Conservation (phyloP, 148 eudicot genomes). For the Spergularia marina region DNA sequence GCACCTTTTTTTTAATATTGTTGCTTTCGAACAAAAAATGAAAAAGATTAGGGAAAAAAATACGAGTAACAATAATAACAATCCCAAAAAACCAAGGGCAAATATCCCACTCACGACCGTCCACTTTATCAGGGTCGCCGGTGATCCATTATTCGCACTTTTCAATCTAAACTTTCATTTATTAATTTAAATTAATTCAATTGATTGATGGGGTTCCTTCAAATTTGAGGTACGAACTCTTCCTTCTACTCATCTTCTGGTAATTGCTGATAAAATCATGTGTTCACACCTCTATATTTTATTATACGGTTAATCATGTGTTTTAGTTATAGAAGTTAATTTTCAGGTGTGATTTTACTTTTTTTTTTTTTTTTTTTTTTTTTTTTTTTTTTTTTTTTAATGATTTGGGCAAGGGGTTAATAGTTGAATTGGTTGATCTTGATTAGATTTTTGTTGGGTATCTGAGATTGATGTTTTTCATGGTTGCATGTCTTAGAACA, state of each 20-base stretch:
- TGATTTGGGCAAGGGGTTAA: neutral
- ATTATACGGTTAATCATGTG: neutral
- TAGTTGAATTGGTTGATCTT: neutral
- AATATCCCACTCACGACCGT: slow-evolving; percentile 19
- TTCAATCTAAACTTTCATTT: neutral
- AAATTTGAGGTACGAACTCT: slow-evolving; percentile 21
- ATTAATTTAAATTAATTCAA: neutral
- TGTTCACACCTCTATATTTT: neutral
- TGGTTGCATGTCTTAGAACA: neutral
- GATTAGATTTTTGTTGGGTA: neutral
- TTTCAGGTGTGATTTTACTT: neutral
- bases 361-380: too few relatives aligned
- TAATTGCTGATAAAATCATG: neutral
- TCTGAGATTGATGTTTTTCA: slow-evolving; percentile 4
- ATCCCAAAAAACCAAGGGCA: slow-evolving; percentile 13
- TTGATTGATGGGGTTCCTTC: slow-evolving; percentile 2
- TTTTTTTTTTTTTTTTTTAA: too few relatives aligned
- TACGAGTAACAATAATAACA: neutral
- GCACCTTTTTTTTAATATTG: too few relatives aligned
- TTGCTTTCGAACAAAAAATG: too few relatives aligned
- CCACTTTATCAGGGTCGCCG: slow-evolving; percentile 23
- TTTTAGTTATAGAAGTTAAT: neutral
- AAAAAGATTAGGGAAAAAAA: neutral
- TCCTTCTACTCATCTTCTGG: neutral
- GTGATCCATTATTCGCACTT: slow-evolving; percentile 17